A percentile compares a stretch with the other conserved stretches of the same genome.
These are phyloP conservation scores for Colletotrichum cereale DNA, from an alignment of 2,329 filamentous ascomycete species.

Conservation along the genomic window DNA sequence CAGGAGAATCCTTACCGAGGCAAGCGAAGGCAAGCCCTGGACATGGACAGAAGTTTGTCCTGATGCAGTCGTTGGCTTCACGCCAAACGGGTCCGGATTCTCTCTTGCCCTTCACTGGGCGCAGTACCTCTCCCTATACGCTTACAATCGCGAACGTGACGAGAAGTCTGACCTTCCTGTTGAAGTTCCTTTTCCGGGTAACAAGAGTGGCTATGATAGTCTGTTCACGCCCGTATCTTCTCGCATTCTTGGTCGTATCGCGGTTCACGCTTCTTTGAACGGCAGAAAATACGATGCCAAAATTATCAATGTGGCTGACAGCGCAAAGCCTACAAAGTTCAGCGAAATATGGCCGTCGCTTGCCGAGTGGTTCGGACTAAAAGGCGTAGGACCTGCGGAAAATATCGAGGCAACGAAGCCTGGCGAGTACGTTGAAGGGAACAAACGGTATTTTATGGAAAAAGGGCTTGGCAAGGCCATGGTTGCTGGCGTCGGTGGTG, in stretches of 20 bases:
- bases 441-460: slow-evolving; percentile 48
- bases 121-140: slow-evolving; percentile 54
- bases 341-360: slow-evolving; percentile 49
- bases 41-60: slow-evolving; percentile 55
- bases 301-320: slow-evolving; percentile 51
- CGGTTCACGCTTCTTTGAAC: slow-evolving; percentile 48
- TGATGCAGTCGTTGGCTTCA: slow-evolving; percentile 54
- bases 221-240: slow-evolving; percentile 51
- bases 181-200: slow-evolving; percentile 48
- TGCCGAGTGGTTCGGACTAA: slow-evolving; percentile 49
- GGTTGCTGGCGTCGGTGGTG: slow-evolving; percentile 51
- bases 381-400: slow-evolving; percentile 43
- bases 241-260: slow-evolving; percentile 46
- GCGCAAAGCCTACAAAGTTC: slow-evolving; percentile 45
- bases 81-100: slow-evolving; percentile 53
- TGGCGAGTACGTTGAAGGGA: slow-evolving; percentile 48
- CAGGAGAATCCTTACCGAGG: slow-evolving; percentile 47
- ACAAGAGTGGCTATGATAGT: slow-evolving; percentile 42
- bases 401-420: slow-evolving; percentile 41
- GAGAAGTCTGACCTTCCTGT: not conserved
- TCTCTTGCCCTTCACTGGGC: slow-evolving; percentile 55
- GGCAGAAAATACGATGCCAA: slow-evolving; percentile 45
- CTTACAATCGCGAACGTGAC: slow-evolving; percentile 44
- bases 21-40: slow-evolving; percentile 49
- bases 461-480: slow-evolving; percentile 44